Base-by-base conservation (phyloP, 2,329 filamentous ascomycete genomes). In the Ustilaginoidea virens region DNA sequence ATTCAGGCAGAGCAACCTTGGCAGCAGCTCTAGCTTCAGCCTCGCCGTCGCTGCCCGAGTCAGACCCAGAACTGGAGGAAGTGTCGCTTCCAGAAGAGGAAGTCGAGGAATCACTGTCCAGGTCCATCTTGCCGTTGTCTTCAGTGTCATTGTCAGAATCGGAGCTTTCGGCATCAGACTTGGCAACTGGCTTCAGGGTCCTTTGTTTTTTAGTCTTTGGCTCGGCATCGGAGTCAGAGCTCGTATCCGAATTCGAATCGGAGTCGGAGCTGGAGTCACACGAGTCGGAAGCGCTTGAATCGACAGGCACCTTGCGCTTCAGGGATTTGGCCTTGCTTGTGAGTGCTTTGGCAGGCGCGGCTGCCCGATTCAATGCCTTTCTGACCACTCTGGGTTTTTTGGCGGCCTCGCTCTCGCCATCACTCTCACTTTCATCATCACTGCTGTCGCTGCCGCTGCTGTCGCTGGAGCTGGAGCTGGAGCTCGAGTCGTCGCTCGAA, bases 171-270 rank as follows among this genome's bases (percentile, higher is more conserved):
- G 39, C 38, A 14, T 40, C 33, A 15, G 35, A 31, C 17, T 33
- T 29, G 19, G 33, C 31, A 16, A 38, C 31, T n/a, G 33, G 18
- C 13, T 33, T 23, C 4, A 27, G 58, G 17, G 52, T 56, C 46
- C 60, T 62, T 36, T 48, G 47, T 51, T 70, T 74, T 56, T 74
- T 74, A 16, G 52, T 39, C 34, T 56, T 56, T 4, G 60, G 64
- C 33, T 63, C 56, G 23, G 56, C 56, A 22, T 63, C 60, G 7
- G 56, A 61, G 37, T 52, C 55, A 12, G 61, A 63, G 27, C 54
- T 48, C 1, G 53, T 53, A 10, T 40, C 40, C 23, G 47, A 50
- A 23, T 41, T 43, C 4, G 52, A 55, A 9, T 45, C 46, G 11
- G 52, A 53, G 32, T 53, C n/a, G 6, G 22, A 55, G 24, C 40